Evolutionary conservation across 805 yeast genomes (phyloP), one percentile per base, ranked within the genome.

Genomic region (Jamesozyma jinghongensis): DNA sequence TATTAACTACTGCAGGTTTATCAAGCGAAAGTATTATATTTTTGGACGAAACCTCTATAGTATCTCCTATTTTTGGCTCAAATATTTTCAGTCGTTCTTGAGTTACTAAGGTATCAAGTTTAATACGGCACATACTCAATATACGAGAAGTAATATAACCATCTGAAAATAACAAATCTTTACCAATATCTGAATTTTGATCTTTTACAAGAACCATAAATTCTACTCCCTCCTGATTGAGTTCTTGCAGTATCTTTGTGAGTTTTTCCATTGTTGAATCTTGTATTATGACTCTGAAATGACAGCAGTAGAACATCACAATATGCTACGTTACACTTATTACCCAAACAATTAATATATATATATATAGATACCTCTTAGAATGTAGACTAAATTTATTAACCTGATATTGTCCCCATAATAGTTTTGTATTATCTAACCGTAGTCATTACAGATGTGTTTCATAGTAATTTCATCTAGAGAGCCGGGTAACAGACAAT

Each of bases 201-300:
- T 44, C 41, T 20, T 40, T 46, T n/a, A 46, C 33, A 12, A 48
- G 41, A 5, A 46, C 40, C 14, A 45, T 40, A 38, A 48, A 48
- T 32, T 46, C 48, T 26, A 39, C 37, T 11, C 47, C 49, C 22
- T 43, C 45, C 14, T 44, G 34, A 26, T 41, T 36, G 29, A 48
- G 19, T 17, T 27, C 30, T 25, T 38, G 41, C 31, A 47, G 33
- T 18, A 41, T 32, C 17, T 42, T 42, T 28, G 43, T 32, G 27
- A 45, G 40, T 31, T 26, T 39, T 13, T 44, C 44, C 46, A 45
- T 44, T n/a, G n/a, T n/a, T n/a, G n/a, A n/a, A n/a, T n/a, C n/a
- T n/a, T n/a, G n/a, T n/a, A n/a, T n/a, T n/a, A n/a, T n/a, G n/a
- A n/a, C n/a, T n/a, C n/a, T n/a, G n/a, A n/a, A n/a, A n/a, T n/a